A percentile compares a stretch with the other conserved stretches of the same genome.
These are phyloP conservation scores for Carex parvula DNA, from an alignment of 176 grass and related monocot species.

Conservation along the genomic window DNA sequence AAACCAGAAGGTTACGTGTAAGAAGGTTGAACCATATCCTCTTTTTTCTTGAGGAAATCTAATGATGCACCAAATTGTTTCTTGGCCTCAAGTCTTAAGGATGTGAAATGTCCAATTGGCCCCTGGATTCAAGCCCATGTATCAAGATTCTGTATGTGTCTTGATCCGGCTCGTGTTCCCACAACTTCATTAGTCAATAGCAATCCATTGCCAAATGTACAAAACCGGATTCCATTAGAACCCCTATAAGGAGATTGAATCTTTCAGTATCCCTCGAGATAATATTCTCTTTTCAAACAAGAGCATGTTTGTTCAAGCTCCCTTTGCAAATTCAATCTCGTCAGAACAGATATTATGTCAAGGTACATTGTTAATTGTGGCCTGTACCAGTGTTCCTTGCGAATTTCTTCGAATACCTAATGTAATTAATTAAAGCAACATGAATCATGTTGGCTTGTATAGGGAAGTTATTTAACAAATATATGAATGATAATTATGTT, in stretches of 20 bases:
- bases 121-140: slow-evolving; percentile 51
- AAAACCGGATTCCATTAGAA: slow-evolving; percentile 49
- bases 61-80: slow-evolving; percentile 38
- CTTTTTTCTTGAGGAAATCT: slow-evolving; percentile 50
- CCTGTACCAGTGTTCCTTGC: slow-evolving; percentile 79
- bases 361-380: slow-evolving; percentile 55
- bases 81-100: slow-evolving; percentile 56
- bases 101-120: slow-evolving; percentile 42
- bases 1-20: too few relatives aligned
- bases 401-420: slow-evolving; percentile 81
- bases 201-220: slow-evolving; percentile 57
- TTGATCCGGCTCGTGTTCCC: slow-evolving; percentile 72
- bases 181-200: slow-evolving; percentile 71
- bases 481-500: too few relatives aligned
- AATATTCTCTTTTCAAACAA: slow-evolving; percentile 60
- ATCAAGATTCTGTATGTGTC: slow-evolving; percentile 54
- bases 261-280: slow-evolving; percentile 49
- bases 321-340: slow-evolving; percentile 38
- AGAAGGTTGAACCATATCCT: neutral
- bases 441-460: neutral
- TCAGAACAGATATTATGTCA: slow-evolving; percentile 62
- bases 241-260: slow-evolving; percentile 64
- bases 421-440: slow-evolving; percentile 2
- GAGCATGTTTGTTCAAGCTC: slow-evolving; percentile 56
- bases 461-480: neutral